Base-by-base conservation (phyloP, 2,329 filamentous ascomycete genomes). In the Podosphaera xanthii region DNA sequence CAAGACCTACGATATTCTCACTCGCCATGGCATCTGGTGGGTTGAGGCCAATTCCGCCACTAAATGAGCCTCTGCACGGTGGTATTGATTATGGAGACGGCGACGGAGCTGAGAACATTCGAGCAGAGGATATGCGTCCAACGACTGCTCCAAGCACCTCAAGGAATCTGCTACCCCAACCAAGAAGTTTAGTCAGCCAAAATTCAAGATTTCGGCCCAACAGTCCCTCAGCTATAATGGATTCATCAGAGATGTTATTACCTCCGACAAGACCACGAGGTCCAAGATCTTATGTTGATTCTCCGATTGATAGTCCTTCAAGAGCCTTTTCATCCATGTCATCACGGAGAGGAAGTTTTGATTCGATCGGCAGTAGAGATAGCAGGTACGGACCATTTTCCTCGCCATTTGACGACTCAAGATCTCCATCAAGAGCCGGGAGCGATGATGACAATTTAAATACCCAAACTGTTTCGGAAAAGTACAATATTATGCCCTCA, bases 391-490 rank as follows among this genome's bases (percentile, higher is more conserved):
- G 62, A 2, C 67, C 66, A 33, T 69, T 69, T 58, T 65, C 63
- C 40, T 68, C 67, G n/a, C 63, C 76, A 70, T 68, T 68, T 46
- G 66, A 68, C 53, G 67, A 68, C 62, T 68, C 67, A 30, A 67
- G 66, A 61, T 62, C 66, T 33, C 63, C 63, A 48, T 68, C 67
- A 12, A 62, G 67, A 30, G 79, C 65, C 34, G 79, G 67, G 0
- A 84, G 80, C 65, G 80, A 84, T 53, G 80, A 84, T 34, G 77
- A 82, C 30, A 74, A 76, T 65, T 71, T 85, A 58, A 86, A 84
- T 65, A 86, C 82, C 0, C 82, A 86, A 71, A 86, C 83, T 1
- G 83, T 86, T 2, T 80, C 81, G 14, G 81, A 85, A 66, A 86
- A 86, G 69, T 86, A 83, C 69, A 85, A 84, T 66, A 86, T 87